Conservation (phyloP, 805 yeast genomes). For the Kuraishia floccosa region DNA sequence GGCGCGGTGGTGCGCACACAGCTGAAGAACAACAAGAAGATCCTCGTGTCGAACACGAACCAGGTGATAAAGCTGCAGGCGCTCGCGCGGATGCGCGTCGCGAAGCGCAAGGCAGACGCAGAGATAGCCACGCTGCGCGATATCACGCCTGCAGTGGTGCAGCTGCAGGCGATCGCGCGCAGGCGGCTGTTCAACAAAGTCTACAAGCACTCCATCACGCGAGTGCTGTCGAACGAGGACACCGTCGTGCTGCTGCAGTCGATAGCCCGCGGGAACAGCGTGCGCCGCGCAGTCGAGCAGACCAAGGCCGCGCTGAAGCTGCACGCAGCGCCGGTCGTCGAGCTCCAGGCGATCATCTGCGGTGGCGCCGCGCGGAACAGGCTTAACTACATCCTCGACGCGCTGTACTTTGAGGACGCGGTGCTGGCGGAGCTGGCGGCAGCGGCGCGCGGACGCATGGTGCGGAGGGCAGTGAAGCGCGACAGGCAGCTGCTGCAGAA, state of each 20-base stretch:
- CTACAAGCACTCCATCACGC: background rate
- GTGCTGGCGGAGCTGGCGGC: constrained; percentile 27
- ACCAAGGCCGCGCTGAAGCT: background rate
- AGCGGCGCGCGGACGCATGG: constrained; percentile 28
- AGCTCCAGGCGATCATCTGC: constrained; percentile 29
- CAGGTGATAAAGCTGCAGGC: background rate
- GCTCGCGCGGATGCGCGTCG: background rate
- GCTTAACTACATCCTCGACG: constrained; percentile 28
- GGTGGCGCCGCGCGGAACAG: constrained; percentile 32
- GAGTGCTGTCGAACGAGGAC: background rate
- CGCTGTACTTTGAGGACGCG: constrained; percentile 26
- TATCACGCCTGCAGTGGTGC: background rate
- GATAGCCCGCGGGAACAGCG: background rate
- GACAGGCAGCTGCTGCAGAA: constrained; percentile 9
- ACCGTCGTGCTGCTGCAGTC: background rate
- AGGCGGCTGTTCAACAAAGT: background rate
- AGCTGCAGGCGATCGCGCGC: background rate
- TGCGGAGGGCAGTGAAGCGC: constrained; percentile 17
- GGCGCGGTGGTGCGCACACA: constrained; percentile 5
- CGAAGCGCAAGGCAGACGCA: background rate
- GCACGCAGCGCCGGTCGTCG: constrained; percentile 5
- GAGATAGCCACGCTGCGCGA: too few relatives aligned
- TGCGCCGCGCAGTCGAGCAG: background rate
- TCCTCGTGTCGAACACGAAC: too few relatives aligned
- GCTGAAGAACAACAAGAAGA: too few relatives aligned